Base-by-base conservation (phyloP, 225 moss, liverwort and hornwort species). In the Anthoceros angustus region DNA sequence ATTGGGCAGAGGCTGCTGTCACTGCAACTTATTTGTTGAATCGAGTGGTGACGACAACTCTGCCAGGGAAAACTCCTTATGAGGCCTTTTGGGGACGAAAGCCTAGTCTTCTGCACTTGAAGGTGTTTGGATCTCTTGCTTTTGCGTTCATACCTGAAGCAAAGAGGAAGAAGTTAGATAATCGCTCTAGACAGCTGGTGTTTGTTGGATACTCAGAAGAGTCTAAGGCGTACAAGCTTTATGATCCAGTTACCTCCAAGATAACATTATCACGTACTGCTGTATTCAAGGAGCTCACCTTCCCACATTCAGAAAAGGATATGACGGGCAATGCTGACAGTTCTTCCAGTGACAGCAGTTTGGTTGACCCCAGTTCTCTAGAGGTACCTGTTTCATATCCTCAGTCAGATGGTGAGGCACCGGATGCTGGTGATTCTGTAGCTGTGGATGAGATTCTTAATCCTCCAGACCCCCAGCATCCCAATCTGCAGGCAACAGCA, bases 151-250 rank as follows among this genome's bases (percentile, higher is more conserved):
- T n/a, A n/a, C n/a, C n/a, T n/a, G n/a, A n/a, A n/a, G n/a, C n/a
- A n/a, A n/a, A n/a, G n/a, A n/a, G n/a, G n/a, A n/a, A n/a, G n/a
- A n/a, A n/a, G n/a, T n/a, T 45, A 45, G 43, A 45, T 45, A 14
- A 45, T 14, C 43, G 43, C 14, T 45, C 43, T 45, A 9, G 43
- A 9, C 43, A 45, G 43, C 43, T 45, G 43, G 43, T 45, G 14
- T 45, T 45, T 45, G 43, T 45, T 45, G 43, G 43, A 45, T 45
- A 45, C 43, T 45, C 43, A 45, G 43, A 45, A 45, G 43, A 45
- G 43, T n/a, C n/a, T n/a, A n/a, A n/a, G n/a, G n/a, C n/a, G n/a
- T n/a, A n/a, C n/a, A n/a, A n/a, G n/a, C n/a, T 45, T 9, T 45
- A 8, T 45, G 43, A 45, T 45, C 43, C 43, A 45, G 43, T 14